Evolutionary conservation across 805 yeast genomes (phyloP).

Genomic region (Candida ortonii): DNA sequence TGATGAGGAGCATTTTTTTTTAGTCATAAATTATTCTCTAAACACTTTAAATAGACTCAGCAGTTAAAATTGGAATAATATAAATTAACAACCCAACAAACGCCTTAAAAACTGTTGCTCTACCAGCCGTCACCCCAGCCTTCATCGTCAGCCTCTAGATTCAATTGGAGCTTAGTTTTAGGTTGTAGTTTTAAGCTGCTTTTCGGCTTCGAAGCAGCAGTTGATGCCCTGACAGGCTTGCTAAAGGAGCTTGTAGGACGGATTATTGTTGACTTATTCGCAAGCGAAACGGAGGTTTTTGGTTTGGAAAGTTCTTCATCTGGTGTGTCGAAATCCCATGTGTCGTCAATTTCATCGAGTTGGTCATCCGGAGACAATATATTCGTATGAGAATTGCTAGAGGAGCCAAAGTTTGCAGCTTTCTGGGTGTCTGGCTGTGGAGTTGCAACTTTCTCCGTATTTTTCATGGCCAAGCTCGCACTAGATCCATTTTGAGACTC

Average conservation of each 20-base stretch:
- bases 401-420: neutral
- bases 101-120: too few species aligned
- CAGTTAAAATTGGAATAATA: too few species aligned
- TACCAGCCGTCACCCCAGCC: conserved; percentile 51
- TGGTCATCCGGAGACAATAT: conserved; percentile 12
- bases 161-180: conserved; percentile 33
- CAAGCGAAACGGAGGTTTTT: neutral
- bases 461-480: conserved; percentile 20
- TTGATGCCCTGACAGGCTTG: neutral
- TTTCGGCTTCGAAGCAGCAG: conserved; percentile 3
- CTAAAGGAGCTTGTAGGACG: neutral
- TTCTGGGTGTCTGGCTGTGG: conserved; percentile 1
- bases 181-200: conserved; percentile 25
- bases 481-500: conserved; percentile 15
- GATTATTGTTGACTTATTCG: neutral
- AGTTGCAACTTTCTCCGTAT: conserved; percentile 7
- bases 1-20: conserved; percentile 43
- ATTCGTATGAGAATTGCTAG: neutral
- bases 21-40: too few species aligned
- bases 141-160: conserved; percentile 35
- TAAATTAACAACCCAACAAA: too few species aligned
- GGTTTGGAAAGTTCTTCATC: conserved; percentile 9
- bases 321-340: conserved; percentile 32
- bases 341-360: conserved; percentile 26
- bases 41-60: too few species aligned